Base-by-base conservation (phyloP, 768 basidiomycete genomes). In the Grammothele lineata region DNA sequence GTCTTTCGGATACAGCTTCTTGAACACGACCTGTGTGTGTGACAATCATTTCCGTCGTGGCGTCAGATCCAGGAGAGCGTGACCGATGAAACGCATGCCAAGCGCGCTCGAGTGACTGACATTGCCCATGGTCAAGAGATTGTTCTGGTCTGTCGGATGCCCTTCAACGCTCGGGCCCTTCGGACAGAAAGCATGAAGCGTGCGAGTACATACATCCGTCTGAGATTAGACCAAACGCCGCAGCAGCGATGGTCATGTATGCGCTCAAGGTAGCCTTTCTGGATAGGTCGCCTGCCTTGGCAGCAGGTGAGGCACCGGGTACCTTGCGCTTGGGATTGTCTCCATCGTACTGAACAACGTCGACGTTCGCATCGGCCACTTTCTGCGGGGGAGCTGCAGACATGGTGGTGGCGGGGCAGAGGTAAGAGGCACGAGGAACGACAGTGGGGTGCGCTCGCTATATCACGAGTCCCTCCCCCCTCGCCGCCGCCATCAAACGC, bases 41-140 rank as follows among this genome's bases (percentile, higher is more conserved):
- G 8, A 36, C 35, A n/a, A 17, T 17, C 18, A n/a, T 8, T 8
- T 36, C n/a, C n/a, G n/a, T n/a, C n/a, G n/a, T n/a, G n/a, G n/a
- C n/a, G n/a, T n/a, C n/a, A n/a, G n/a, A n/a, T n/a, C n/a, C n/a
- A n/a, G n/a, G 12, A 36, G 18, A 36, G 33, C 32, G 23, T 26
- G n/a, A 32, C 36, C 23, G 14, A 2, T 27, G 26, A 38, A 21
- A 32, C 21, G 14, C 24, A 19, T 18, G 30, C 25, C 37, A 17
- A 25, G 37, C 17, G 37, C 5, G 8, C n/a, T 34, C 23, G 30
- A 42, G 45, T 30, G 27, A 36, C 67, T 40, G 54, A 80, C 82
- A 49, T 85, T 85, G 37, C 75, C 60, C 79, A 84, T 78, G 0
- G 82, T 82, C 81, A 84, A 82, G 22, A 84, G 63, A 54, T 80